Evolutionary conservation across 2,329 filamentous ascomycete species (phyloP).

Genomic region (Chaetomium olivaceum): DNA sequence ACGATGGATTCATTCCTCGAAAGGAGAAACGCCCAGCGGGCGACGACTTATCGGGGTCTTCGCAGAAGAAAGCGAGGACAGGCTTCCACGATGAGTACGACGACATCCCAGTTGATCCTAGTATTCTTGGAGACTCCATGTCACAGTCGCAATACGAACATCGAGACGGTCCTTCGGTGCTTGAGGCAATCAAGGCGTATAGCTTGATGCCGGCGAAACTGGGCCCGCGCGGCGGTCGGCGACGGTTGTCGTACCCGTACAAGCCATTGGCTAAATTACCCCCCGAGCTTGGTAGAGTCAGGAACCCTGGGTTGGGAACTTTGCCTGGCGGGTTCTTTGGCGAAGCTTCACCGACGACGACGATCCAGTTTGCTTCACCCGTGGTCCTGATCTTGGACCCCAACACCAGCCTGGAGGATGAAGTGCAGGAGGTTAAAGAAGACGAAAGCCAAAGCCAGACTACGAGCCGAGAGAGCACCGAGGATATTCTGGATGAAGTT

Average conservation of each 20-base stretch:
- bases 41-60: slow-evolving; percentile 15
- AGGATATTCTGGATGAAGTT: neutral
- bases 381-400: slow-evolving; percentile 45
- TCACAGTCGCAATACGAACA: slow-evolving; percentile 9
- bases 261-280: slow-evolving; percentile 29
- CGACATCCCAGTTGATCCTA: slow-evolving; percentile 28
- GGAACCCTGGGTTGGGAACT: slow-evolving; percentile 34
- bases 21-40: slow-evolving; percentile 27
- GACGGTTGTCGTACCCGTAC: slow-evolving; percentile 12
- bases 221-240: slow-evolving; percentile 22
- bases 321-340: slow-evolving; percentile 35
- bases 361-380: slow-evolving; percentile 10
- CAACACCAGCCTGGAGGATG: slow-evolving; percentile 43
- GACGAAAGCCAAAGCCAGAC: neutral
- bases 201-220: slow-evolving; percentile 30
- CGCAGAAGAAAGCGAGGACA: slow-evolving; percentile 24
- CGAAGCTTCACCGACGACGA: slow-evolving; percentile 1
- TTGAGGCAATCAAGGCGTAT: slow-evolving; percentile 33
- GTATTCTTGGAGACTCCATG: slow-evolving; percentile 11
- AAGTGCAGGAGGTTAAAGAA: slow-evolving; percentile 29
- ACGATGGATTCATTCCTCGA: neutral
- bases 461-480: slow-evolving; percentile 2
- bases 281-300: slow-evolving; percentile 28
- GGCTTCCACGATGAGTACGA: neutral
- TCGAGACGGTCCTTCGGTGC: slow-evolving; percentile 26